These are phyloP conservation scores for Beauveria asiatica DNA, from an alignment of 2,329 filamentous ascomycete genomes.

Conservation along the genomic window DNA sequence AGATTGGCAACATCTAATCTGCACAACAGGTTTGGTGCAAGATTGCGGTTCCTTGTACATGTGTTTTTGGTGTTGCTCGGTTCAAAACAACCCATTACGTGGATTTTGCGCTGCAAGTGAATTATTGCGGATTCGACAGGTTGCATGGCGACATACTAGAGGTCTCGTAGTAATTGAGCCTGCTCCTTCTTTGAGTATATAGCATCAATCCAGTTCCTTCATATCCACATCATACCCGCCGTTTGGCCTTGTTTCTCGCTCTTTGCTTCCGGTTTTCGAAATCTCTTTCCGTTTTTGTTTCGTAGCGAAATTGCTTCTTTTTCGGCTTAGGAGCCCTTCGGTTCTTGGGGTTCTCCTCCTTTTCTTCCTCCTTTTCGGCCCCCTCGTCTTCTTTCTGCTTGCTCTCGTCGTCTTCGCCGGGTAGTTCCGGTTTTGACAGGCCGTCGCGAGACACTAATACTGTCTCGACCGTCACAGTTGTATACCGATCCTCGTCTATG, in stretches of 20 bases:
- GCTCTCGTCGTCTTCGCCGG: constrained; percentile 25
- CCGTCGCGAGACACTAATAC: constrained; percentile 73
- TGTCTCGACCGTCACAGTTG: constrained; percentile 86
- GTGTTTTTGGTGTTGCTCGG: constrained; percentile 1
- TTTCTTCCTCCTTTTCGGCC: constrained; percentile 15
- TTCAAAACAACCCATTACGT: not conserved
- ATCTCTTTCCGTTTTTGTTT: constrained; percentile 78
- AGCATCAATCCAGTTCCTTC: not conserved
- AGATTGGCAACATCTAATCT: constrained; percentile 85
- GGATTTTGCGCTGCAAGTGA: constrained; percentile 1
- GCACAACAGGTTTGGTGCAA: constrained; percentile 3
- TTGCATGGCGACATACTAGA: constrained; percentile 9
- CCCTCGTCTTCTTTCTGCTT: constrained; percentile 24
- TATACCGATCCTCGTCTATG: constrained; percentile 91
- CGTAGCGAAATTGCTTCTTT: constrained; percentile 91
- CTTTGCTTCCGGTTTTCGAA: constrained; percentile 62
- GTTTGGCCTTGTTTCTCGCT: constrained; percentile 46
- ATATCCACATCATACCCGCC: not conserved
- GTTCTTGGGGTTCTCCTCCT: constrained; percentile 5
- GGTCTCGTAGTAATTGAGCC: constrained; percentile 11
- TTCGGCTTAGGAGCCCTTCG: constrained; percentile 51
- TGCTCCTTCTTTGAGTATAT: constrained; percentile 11
- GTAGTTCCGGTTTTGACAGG: constrained; percentile 45
- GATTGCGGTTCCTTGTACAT: constrained; percentile 2
- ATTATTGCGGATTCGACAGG: constrained; percentile 6